Evolutionary conservation across 805 yeast species (phyloP).

Genomic region (Ogataea methanolica): DNA sequence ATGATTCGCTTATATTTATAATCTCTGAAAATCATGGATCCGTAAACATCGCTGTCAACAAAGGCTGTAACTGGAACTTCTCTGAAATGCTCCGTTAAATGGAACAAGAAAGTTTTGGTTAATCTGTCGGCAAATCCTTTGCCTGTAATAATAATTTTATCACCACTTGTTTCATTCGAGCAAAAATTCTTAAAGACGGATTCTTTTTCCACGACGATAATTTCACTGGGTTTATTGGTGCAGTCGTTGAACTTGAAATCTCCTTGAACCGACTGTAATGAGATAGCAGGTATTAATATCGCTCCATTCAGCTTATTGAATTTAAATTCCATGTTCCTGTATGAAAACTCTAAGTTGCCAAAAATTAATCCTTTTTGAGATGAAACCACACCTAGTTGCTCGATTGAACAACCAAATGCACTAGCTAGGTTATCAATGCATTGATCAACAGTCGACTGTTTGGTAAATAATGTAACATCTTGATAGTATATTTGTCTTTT

Average conservation of each 20-base stretch:
- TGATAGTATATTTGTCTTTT: conserved; percentile 56
- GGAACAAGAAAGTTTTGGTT: conserved; percentile 39
- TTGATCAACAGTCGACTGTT: conserved; percentile 39
- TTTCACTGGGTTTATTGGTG: conserved; percentile 20
- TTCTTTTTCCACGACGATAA: conserved; percentile 49
- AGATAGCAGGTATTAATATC: conserved; percentile 37
- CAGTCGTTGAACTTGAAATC: conserved; percentile 9
- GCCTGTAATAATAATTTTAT: conserved; percentile 47
- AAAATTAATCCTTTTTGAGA: conserved; percentile 54
- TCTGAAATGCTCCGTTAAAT: conserved; percentile 19
- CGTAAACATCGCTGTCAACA: conserved; percentile 66
- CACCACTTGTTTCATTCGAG: conserved; percentile 1
- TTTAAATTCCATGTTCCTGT: conserved; percentile 9
- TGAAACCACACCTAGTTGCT: conserved; percentile 41
- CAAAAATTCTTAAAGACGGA: conserved; percentile 39
- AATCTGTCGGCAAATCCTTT: conserved; percentile 63
- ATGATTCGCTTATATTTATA: conserved; percentile 21
- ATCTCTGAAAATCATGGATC: conserved; percentile 46
- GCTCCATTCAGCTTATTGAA: conserved; percentile 13
- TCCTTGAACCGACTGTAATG: conserved; percentile 15
- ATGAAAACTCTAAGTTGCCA: conserved; percentile 31
- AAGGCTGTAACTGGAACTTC: conserved; percentile 38
- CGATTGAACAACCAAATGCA: conserved; percentile 35
- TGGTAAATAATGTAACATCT: conserved; percentile 47
- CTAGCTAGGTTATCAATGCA: conserved; percentile 35